Evolutionary conservation across 345 rosid genomes (phyloP), one percentile per base, ranked within the genome.

Genomic region (Limnanthes douglasii): DNA sequence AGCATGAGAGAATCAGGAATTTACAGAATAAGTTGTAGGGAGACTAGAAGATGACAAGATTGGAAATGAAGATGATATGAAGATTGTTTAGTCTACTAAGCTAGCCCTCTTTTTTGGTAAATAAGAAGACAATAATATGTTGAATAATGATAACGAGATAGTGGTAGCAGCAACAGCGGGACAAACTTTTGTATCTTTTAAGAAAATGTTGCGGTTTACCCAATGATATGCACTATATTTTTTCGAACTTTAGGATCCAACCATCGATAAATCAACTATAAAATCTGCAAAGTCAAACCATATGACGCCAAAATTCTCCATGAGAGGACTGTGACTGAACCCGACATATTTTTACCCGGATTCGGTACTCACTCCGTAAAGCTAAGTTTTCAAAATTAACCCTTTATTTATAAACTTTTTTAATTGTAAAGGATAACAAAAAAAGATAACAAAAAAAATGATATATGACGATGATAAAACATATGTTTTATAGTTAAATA

Each of bases 1-100:
- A 68, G 99, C 94, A 49, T 96, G 85, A 38, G 94, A 75, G 33
- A 92, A 81, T 64, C 99, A 92, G 63, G 99, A 92, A 59, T 92
- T 92, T 57, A 75, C 96, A 2, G 99, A 92, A 63, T 94, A 86
- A 63, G 83, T 86, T 21, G 60, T 67, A 46, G 88, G 72, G 62
- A 81, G 69, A 59, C 55, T 70, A 52, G 99, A 92, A 53, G 99
- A 92, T 43, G 99, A 92, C 52, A 96, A 92, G 43, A 43, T 69
- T 21, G 74, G 66, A 6, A 81, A 69, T 47, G 99, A 92, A 51
- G 99, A 92, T 46, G 93, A 70, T 43, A 32, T 54, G 31, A 92
- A 66, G 68, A 38, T 64, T 62, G 94, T 85, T 53, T 96, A 85
- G 56, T 64, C 67, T 33, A 59, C 54, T 37, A 93, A 73, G 53